These are phyloP conservation scores for Kurtzmaniella natalensis DNA, from an alignment of 1,139 yeast species.

Conservation along the genomic window DNA sequence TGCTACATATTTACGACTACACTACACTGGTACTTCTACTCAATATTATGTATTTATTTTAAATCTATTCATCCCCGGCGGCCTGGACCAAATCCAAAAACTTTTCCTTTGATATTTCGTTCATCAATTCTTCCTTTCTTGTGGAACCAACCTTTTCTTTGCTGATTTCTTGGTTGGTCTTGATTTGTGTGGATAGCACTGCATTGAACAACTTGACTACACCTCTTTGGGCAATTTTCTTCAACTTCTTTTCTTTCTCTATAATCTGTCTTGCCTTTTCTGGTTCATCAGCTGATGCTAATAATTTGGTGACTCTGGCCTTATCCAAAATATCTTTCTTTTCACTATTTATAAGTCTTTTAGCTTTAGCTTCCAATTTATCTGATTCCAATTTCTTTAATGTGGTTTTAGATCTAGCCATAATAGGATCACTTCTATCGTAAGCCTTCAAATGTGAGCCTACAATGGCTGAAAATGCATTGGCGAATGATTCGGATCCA, in stretches of 20 bases:
- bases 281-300: slow-evolving; percentile 57
- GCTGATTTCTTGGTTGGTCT: slow-evolving; percentile 41
- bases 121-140: slow-evolving; percentile 58
- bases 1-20: no score
- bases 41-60: no score
- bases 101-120: slow-evolving; percentile 83
- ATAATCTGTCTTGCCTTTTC: slow-evolving; percentile 51
- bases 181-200: slow-evolving; percentile 75
- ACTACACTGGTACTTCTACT: no score
- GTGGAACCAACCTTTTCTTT: slow-evolving; percentile 36
- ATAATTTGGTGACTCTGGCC: slow-evolving; percentile 60
- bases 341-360: slow-evolving; percentile 63
- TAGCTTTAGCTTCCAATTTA: slow-evolving; percentile 81
- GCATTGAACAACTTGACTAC: slow-evolving; percentile 91
- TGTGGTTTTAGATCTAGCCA: slow-evolving; percentile 70
- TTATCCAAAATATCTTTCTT: slow-evolving; percentile 65
- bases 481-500: slow-evolving; percentile 72
- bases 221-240: slow-evolving; percentile 89
- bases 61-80: slow-evolving; percentile 48
- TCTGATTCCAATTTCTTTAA: slow-evolving; percentile 75
- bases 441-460: slow-evolving; percentile 86
- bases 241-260: slow-evolving; percentile 67
- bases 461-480: slow-evolving; percentile 78
- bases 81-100: slow-evolving; percentile 86
- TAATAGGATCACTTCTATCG: slow-evolving; percentile 82